Base-by-base conservation (phyloP, 1,284 basidiomycete species). In the Pholiota adiposa region DNA sequence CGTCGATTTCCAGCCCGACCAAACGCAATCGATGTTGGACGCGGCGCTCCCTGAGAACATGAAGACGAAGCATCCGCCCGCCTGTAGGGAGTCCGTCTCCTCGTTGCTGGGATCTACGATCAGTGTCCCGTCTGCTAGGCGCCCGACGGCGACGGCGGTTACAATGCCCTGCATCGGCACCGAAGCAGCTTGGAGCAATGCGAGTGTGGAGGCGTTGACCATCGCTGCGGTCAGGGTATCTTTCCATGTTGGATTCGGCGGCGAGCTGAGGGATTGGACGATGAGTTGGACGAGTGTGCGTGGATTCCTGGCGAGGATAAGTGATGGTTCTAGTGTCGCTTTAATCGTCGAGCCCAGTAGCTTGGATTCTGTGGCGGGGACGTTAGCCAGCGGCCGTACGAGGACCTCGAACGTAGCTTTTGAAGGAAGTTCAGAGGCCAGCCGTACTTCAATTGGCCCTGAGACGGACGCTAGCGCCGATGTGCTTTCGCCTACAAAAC, bases 401-500 rank as follows among this genome's bases (percentile, higher is more conserved):
- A 78, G 73, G 50, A 93, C 83, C 67, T 93, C 91, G 63, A 93
- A 82, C 0, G 88, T 86, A 0, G 90, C 84, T 59, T 83, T 84
- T n/a, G 86, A 86, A 5, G 91, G 83, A 43, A 84, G 79, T 74
- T 93, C 91, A 16, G 80, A 72, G 2, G 83, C 81, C 9, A 85
- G 76, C 18, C 89, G 79, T 52, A 88, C 86, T 63, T 92, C 86
- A 44, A 92, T 86, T n/a, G 91, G 91, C 0, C 91, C 90, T 8
- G 89, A 90, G 29, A 91, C 71, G 5, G 90, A 91, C 6, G 87
- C 83, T 25, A 92, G 72, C 1, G 85, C 82, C 31, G 65, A 69
- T 4, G 81, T 81, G 23, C 77, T 70, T 38, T 83, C 83, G 83
- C 64, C 38, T 38, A 44, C 36, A 54, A 40, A 49, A n/a, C n/a